Evolutionary conservation across 129 eudicot species (phyloP).

Genomic region (Flaveria brownii): DNA sequence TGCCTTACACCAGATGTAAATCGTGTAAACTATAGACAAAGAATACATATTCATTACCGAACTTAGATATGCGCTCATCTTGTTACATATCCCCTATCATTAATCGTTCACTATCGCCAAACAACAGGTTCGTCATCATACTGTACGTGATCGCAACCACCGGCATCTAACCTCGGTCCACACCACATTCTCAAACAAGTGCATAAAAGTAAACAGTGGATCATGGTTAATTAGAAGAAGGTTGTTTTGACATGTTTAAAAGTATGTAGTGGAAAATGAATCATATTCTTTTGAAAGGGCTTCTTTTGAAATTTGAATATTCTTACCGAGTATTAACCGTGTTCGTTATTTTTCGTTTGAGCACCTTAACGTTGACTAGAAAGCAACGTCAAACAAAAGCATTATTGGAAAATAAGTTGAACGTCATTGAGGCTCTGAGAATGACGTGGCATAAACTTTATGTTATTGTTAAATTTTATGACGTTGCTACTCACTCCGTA

Average conservation of each 20-base stretch:
- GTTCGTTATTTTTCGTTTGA: slow-evolving; percentile 21
- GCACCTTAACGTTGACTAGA: slow-evolving; percentile 19
- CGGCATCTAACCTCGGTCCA: neutral
- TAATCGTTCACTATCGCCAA: no score
- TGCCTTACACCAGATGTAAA: no score
- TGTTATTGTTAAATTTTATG: neutral
- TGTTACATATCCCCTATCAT: neutral
- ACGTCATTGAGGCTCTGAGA: neutral
- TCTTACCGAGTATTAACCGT: slow-evolving; percentile 17
- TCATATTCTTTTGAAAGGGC: slow-evolving; percentile 9
- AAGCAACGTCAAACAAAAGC: neutral
- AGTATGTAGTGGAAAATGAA: neutral
- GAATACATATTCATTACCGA: neutral
- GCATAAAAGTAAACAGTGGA: neutral
- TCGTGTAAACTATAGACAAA: no score
- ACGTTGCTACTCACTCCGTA: no score
- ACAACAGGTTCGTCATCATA: neutral
- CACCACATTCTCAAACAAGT: no score
- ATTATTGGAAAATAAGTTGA: neutral
- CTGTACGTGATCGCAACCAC: neutral
- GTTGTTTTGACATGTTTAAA: neutral
- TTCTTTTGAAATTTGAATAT: slow-evolving; percentile 9
- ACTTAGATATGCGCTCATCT: neutral
- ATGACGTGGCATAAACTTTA: slow-evolving; percentile 12
- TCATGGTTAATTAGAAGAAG: neutral